These are phyloP conservation scores for Didymellaceae sp. DNA, from an alignment of 2,329 filamentous ascomycete species.

Conservation along the genomic window DNA sequence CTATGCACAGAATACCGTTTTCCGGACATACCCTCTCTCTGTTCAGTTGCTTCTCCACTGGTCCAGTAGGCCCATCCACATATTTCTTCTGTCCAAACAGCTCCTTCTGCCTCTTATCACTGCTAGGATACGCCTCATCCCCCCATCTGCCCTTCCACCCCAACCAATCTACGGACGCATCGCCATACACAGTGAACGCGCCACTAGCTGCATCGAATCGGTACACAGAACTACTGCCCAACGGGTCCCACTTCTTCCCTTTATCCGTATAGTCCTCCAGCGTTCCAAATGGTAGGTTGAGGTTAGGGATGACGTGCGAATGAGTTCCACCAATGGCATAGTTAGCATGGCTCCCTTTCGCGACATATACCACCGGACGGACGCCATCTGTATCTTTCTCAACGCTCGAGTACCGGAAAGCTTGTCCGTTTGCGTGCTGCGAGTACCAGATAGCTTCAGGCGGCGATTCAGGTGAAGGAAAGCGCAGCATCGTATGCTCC, in stretches of 20 bases:
- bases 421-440: conserved; percentile 68
- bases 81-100: conserved; percentile 58
- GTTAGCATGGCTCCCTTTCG: conserved; percentile 68
- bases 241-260: conserved; percentile 67
- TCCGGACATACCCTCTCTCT: conserved; percentile 64
- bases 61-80: conserved; percentile 65
- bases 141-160: conserved; percentile 67
- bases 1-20: conserved; percentile 54
- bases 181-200: conserved; percentile 58
- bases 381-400: conserved; percentile 62
- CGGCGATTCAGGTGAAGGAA: conserved; percentile 55
- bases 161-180: conserved; percentile 61
- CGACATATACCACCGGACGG: conserved; percentile 64
- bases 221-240: conserved; percentile 63
- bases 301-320: conserved; percentile 67
- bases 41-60: conserved; percentile 64
- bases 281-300: conserved; percentile 61
- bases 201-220: conserved; percentile 53
- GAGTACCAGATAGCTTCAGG: conserved; percentile 67
- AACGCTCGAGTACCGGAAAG: conserved; percentile 64
- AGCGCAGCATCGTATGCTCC: conserved; percentile 73
- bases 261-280: conserved; percentile 62
- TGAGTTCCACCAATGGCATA: conserved; percentile 67
- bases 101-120: conserved; percentile 57
- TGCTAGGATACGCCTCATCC: conserved; percentile 63